phyloP scores from a whole-genome alignment of 352 stramenopile species.

The Pythium phragmitis region DNA sequence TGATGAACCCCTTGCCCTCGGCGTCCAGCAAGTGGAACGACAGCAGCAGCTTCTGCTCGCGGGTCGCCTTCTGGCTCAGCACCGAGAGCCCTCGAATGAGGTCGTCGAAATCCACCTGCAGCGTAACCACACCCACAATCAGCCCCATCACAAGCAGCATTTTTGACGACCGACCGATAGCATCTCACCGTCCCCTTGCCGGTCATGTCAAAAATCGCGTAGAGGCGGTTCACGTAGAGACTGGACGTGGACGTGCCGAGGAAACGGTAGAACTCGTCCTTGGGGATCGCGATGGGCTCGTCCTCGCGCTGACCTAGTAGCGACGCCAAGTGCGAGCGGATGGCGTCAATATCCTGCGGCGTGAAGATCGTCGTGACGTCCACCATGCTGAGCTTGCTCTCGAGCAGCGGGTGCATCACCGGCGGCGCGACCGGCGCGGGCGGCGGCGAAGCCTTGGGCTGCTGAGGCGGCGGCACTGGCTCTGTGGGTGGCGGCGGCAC shows the following conservation, averaged over 20 bases:
- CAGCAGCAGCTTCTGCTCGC: conserved; percentile 85
- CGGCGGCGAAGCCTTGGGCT: conserved; percentile 16
- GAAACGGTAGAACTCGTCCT: conserved; percentile 87
- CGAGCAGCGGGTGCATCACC: conserved; percentile 41
- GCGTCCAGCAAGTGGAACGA: conserved; percentile 85
- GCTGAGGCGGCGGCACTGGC: conserved; percentile 17
- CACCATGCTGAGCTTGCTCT: conserved; percentile 70
- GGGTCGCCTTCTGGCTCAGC: conserved; percentile 82
- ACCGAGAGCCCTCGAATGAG: conserved; percentile 79
- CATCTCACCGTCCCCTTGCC: conserved; percentile 64
- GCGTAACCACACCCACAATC: not conserved
- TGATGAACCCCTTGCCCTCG: conserved; percentile 77
- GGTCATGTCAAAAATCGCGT: conserved; percentile 84
- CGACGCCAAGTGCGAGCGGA: conserved; percentile 69
- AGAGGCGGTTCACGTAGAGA: conserved; percentile 84
- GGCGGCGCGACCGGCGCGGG: conserved; percentile 14
- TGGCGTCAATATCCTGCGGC: conserved; percentile 72
- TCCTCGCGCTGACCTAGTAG: conserved; percentile 68
- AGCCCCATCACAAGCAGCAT: not conserved
- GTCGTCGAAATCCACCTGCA: conserved; percentile 79
- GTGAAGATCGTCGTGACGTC: conserved; percentile 78
- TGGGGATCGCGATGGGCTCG: conserved; percentile 74
- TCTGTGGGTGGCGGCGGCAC: conserved; percentile 10
- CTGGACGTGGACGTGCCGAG: conserved; percentile 67
- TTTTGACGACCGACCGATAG: not conserved